Evolutionary conservation across 176 grass and related monocot species (phyloP), one percentile per base, ranked within the genome.

Genomic region (Hyparrhenia diplandra): DNA sequence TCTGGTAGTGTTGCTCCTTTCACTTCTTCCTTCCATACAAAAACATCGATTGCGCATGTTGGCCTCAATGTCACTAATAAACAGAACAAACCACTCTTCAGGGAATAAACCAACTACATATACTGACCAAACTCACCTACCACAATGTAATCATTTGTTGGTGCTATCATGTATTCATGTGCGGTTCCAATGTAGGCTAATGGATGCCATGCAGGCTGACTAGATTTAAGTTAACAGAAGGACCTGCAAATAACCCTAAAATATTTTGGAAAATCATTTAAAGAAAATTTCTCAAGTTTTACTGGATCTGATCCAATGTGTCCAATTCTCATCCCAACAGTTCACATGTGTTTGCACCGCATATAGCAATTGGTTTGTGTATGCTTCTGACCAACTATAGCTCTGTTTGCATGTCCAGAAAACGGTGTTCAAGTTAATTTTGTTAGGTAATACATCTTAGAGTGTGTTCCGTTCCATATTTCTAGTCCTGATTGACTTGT

Each of bases 401-500:
- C 59, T 82, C 52, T 20, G n/a, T 37, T 82, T 39, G 74, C 80
- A 77, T 83, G 36, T 76, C 12, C 34, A 61, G 41, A 54, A 39
- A 64, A 64, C 25, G 55, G 37, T 39, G 47, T 21, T n/a, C 21
- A 42, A 55, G 39, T 65, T 64, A 40, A 64, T n/a, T n/a, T 32
- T 64, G 20, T 59, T 32, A 57, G 47, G 28, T 64, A 75, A 67
- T 39, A 39, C 31, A 79, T 65, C 64, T 52, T n/a, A 24, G 42
- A 16, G 12, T 18, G 35, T 79, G 29, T 67, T 57, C 51, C n/a
- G n/a, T n/a, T n/a, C n/a, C n/a, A 24, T 75, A 73, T 30, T 79
- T 57, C 42, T 76, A 27, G 70, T 78, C 42, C 39, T 80, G 51
- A 82, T 79, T 23, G 10, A 21, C 74, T 54, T 77, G 55, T 80